Evolutionary conservation across 2,329 filamentous ascomycete genomes (phyloP), one percentile per base, ranked within the genome.

Genomic region (Pestalotiopsis sp.): DNA sequence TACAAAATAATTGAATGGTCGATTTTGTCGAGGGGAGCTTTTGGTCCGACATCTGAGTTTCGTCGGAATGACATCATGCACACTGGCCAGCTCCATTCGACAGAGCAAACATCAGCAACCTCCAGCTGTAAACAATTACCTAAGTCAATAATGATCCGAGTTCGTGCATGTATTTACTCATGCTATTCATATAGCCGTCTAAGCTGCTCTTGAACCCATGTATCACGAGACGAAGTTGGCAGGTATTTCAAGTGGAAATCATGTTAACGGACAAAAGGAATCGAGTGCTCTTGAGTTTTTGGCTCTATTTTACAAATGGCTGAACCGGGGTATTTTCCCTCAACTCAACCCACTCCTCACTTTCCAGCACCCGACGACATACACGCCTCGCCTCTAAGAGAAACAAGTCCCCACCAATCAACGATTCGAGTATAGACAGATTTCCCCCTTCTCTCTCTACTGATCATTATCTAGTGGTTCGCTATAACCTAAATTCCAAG

Each of bases 231-330:
- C 41, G 17, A 4, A 58, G 25, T 14, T 13, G 20, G 56, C 23
- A 61, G 31, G 17, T 14, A 61, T 11, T 38, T 38, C 20, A 31
- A 25, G 14, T 59, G 23, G n/a, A 49, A 64, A 39, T 27, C 62
- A 39, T 20, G 65, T 71, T 74, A 76, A 74, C 78, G 78, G 81
- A 87, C 85, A 86, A 87, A 88, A 83, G 83, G 83, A 88, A 89
- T 86, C 82, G 84, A 87, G 85, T 86, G 84, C 84, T 87, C 84
- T 88, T 87, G 85, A 87, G 85, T 85, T 84, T 85, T 85, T 78
- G 81, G 82, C 86, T 88, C 86, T 88, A 88, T 86, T 88, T 89
- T 89, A 89, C 86, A 89, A 49, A 83, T 84, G 83, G 82, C 82
- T 82, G 81, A 83, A 83, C 80, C 81, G 82, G 83, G 80, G 78